Percentiles rank a stretch among this genome's conserved stretches.
These are phyloP conservation scores for Cryptococcus sp. DNA, from an alignment of 1,284 basidiomycete species.

Conservation along the genomic window DNA sequence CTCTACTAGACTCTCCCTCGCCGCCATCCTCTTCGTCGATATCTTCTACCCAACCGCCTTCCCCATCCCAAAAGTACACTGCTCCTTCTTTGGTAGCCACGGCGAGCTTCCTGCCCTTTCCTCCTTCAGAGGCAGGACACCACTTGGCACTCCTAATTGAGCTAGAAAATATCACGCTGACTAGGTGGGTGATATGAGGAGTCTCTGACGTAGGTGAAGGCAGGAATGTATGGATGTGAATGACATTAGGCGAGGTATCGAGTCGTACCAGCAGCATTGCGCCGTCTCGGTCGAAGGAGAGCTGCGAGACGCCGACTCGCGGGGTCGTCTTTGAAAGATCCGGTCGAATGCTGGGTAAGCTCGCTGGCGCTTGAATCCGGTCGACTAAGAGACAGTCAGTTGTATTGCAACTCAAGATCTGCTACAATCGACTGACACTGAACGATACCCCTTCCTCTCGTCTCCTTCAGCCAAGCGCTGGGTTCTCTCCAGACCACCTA, in stretches of 20 bases:
- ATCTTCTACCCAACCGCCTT: slow-evolving; percentile 36
- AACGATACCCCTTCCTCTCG: slow-evolving; percentile 61
- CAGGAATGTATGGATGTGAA: slow-evolving; percentile 46
- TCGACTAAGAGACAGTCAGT: slow-evolving; percentile 22
- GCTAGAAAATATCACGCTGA: slow-evolving; percentile 30
- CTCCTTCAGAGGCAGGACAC: slow-evolving; percentile 18
- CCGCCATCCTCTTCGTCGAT: neutral
- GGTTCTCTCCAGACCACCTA: slow-evolving; percentile 81
- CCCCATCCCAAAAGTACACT: slow-evolving; percentile 43
- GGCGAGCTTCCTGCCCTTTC: slow-evolving; percentile 19
- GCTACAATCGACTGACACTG: slow-evolving; percentile 61
- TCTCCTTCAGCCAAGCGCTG: slow-evolving; percentile 72
- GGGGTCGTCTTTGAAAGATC: slow-evolving; percentile 22
- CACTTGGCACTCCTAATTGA: slow-evolving; percentile 26
- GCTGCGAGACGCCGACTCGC: slow-evolving; percentile 65
- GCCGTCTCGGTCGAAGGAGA: slow-evolving; percentile 76
- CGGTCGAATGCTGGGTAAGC: slow-evolving; percentile 18
- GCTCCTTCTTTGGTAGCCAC: slow-evolving; percentile 22
- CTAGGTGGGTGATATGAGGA: slow-evolving; percentile 28
- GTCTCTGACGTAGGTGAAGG: slow-evolving; percentile 14
- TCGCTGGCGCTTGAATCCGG: slow-evolving; percentile 9
- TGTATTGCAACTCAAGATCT: neutral
- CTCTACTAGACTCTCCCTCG: slow-evolving; percentile 13
- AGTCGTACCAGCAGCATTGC: slow-evolving; percentile 66
- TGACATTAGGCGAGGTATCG: slow-evolving; percentile 25